Evolutionary conservation across 305 asterid species (phyloP), one percentile per base, ranked within the genome.

Genomic region (Petunia hybrid): DNA sequence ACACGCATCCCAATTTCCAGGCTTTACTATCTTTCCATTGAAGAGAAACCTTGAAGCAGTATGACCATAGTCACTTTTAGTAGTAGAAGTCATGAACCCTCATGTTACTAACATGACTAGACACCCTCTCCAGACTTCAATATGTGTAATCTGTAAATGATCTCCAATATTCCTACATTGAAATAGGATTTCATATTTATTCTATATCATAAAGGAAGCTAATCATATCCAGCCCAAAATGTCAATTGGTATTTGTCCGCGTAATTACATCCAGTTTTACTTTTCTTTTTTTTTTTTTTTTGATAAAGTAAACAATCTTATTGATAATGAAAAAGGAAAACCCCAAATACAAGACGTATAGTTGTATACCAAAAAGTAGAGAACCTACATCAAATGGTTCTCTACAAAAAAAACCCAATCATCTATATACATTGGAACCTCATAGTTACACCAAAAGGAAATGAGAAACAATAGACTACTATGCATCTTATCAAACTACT

Each of bases 81-180:
- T 9, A 45, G 48, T 70, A 70, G n/a, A 45, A 43, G 59, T 1
- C 60, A 70, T 70, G 77, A 51, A 70, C 77, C 40, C 57, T 69
- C 57, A 69, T 69, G 76, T 45, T 69, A 45, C 16, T 5, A 40
- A 70, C 77, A 70, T 35, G 60, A 70, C 5, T 5, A 31, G 77
- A 70, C 57, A 70, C 31, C 31, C 60, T 12, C 59, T 31, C 77
- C 77, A 45, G 60, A 60, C 8, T 45, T 70, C 42, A 22, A 31
- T 70, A 70, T 46, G 77, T 42, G 2, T 69, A 69, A 70, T 70
- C 5, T 70, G 22, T 38, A 70, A 70, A 70, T 70, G 60, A 46
- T 59, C 10, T 46, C 42, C 59, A 70, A 70, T 36, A 5, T 22
- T 46, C 57, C 56, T 70, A 70, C 40, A 70, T n/a, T 46, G 42